Evolutionary conservation across 2,329 filamentous ascomycete species (phyloP), one percentile per base, ranked within the genome.

Genomic region (Pseudogymnoascus sp.): DNA sequence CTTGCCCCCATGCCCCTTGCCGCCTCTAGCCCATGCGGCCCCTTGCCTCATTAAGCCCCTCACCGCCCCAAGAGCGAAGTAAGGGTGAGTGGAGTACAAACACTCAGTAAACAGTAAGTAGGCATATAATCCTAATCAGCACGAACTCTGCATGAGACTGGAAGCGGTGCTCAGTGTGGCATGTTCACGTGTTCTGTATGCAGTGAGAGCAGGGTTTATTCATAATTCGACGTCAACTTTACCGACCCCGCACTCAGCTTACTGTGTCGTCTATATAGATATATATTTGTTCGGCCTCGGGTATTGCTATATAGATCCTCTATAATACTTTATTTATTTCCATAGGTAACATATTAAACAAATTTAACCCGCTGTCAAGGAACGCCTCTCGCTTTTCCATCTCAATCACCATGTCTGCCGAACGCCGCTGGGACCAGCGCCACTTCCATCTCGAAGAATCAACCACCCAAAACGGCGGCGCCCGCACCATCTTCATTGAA

Each of bases 361-460:
- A 13, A 10, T 45, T 48, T 23, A 23, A 25, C 4, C 14, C 43
- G 10, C 21, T 5, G 43, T 48, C 21, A 23, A 48, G 19, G 4
- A 23, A 48, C 43, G 2, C 43, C 21, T 3, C 39, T 43, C 21
- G 51, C 6, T 19, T 34, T 7, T 14, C 51, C 2, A 34, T 34
- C 25, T 19, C 4, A 3, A 57, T 10, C 36, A 64, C 51, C 2
- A 60, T 62, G 67, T 66, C 67, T 6, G 67, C 67, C 19, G 67
- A 68, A 54, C 64, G 67, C 37, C 62, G 67, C 16, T 68, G 62
- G 57, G 37, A 68, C 36, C 34, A 68, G 23, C 64, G 67, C 11
- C 64, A 64, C n/a, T 68, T 66, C 64, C 64, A 63, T 11, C 31
- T 68, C 7, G 67, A 67, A 21, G 67, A 68, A 41, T 68, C 67